A percentile compares a stretch with the other conserved stretches of the same genome.
Conservation (phyloP, 192 early-diverging fungal genomes). For the Coemansia aciculifera region DNA sequence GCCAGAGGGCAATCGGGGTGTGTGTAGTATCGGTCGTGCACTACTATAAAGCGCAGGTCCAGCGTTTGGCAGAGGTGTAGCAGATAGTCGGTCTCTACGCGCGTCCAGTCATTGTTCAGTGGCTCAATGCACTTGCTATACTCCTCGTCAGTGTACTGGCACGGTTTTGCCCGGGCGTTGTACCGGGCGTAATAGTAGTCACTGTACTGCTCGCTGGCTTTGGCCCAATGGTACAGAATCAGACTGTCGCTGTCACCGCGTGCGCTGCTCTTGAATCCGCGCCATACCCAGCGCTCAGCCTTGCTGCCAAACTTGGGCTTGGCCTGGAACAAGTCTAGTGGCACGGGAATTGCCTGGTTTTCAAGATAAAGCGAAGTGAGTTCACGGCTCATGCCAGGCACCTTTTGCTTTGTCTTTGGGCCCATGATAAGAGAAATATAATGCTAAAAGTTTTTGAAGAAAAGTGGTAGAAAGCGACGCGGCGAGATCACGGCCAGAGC, state of each 20-base stretch:
- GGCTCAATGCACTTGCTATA: slow-evolving; percentile 71
- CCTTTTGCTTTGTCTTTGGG: slow-evolving; percentile 36
- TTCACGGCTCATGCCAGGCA: slow-evolving; percentile 40
- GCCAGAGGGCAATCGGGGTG: slow-evolving; percentile 21
- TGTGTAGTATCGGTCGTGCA: slow-evolving; percentile 77
- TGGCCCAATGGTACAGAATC: slow-evolving; percentile 76
- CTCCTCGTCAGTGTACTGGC: slow-evolving; percentile 79
- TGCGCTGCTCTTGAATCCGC: slow-evolving; percentile 73
- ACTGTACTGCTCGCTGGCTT: slow-evolving; percentile 63
- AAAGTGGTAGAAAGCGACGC: slow-evolving; percentile 1
- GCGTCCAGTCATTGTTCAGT: slow-evolving; percentile 73
- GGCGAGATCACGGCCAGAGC: no score
- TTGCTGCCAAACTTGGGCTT: slow-evolving; percentile 71
- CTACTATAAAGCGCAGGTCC: slow-evolving; percentile 83
- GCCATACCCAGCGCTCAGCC: slow-evolving; percentile 65
- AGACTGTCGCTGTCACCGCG: slow-evolving; percentile 64
- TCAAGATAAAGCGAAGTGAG: slow-evolving; percentile 50
- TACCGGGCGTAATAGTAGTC: slow-evolving; percentile 78
- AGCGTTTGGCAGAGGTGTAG: slow-evolving; percentile 69
- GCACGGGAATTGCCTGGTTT: slow-evolving; percentile 44
- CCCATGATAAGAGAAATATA: slow-evolving; percentile 10
- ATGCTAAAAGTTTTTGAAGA: not conserved
- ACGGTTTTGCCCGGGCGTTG: slow-evolving; percentile 70
- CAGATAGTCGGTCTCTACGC: slow-evolving; percentile 84
- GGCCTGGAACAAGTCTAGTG: slow-evolving; percentile 57